Percentiles rank a stretch among this genome's conserved stretches.
phyloP scores from a whole-genome alignment of 2,329 filamentous ascomycete genomes.

The Reticulascus tulasneorum region DNA sequence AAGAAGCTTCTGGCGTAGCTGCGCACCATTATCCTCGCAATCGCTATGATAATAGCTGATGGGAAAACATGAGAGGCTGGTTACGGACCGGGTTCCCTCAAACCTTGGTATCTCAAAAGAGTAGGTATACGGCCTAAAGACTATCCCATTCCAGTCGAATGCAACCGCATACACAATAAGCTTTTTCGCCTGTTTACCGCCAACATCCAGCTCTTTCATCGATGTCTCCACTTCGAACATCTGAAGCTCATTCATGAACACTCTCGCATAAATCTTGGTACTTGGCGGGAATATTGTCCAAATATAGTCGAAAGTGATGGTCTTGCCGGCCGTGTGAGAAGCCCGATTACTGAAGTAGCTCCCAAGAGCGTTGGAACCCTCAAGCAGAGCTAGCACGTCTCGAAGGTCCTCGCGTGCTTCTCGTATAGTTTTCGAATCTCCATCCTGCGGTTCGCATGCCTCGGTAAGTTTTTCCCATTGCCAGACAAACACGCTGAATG shows the following conservation, averaged over 20 bases:
- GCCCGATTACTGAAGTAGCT: background rate
- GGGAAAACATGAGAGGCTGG: background rate
- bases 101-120: background rate
- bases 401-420: background rate
- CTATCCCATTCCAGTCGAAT: background rate
- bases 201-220: background rate
- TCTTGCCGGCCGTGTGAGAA: background rate
- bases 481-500: background rate
- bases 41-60: background rate
- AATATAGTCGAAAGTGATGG: background rate
- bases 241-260: background rate
- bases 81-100: background rate
- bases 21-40: background rate
- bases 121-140: background rate
- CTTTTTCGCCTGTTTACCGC: background rate
- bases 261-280: background rate
- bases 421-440: background rate
- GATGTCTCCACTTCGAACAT: background rate
- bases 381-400: background rate
- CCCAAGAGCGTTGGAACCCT: background rate
- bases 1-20: background rate
- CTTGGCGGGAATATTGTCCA: background rate
- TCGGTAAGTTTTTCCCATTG: too few species aligned
- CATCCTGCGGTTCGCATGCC: background rate
- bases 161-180: background rate